Evolutionary conservation across 2,329 filamentous ascomycete genomes (phyloP).

Genomic region (Albophoma yamanashiensis): DNA sequence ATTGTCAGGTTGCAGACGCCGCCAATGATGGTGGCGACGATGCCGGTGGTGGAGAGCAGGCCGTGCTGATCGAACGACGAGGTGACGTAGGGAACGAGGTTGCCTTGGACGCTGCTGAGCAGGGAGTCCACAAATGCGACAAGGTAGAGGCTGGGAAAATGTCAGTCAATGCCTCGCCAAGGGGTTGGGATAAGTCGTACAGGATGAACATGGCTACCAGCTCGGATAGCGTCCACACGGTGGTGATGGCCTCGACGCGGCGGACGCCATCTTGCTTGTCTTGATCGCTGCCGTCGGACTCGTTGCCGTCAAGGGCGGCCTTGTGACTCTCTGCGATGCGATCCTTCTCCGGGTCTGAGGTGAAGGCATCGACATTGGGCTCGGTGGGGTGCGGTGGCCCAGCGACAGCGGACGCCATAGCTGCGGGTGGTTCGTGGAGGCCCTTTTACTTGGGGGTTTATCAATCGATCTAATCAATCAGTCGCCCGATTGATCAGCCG

Average conservation of each 20-base stretch:
- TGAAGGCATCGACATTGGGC: not conserved
- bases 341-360: not conserved
- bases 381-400: not conserved
- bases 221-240: constrained; percentile 24
- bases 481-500: not conserved
- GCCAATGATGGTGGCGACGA: constrained; percentile 40
- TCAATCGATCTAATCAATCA: constrained; percentile 1
- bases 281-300: constrained; percentile 7
- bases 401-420: not conserved
- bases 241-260: constrained; percentile 25
- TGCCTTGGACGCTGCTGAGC: constrained; percentile 25
- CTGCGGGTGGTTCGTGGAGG: not conserved
- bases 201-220: constrained; percentile 24
- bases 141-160: constrained; percentile 22
- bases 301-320: not conserved
- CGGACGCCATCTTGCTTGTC: constrained; percentile 25
- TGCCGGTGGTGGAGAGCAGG: constrained; percentile 53
- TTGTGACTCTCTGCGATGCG: not conserved
- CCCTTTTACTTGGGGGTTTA: not conserved
- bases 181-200: constrained; percentile 13
- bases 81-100: constrained; percentile 53
- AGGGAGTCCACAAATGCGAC: constrained; percentile 26
- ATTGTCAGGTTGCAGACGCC: constrained; percentile 28
- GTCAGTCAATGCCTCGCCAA: not conserved
- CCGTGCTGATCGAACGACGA: constrained; percentile 55